Evolutionary conservation across 257 asterid genomes (phyloP).

Genomic region (Cruciata laevipes): DNA sequence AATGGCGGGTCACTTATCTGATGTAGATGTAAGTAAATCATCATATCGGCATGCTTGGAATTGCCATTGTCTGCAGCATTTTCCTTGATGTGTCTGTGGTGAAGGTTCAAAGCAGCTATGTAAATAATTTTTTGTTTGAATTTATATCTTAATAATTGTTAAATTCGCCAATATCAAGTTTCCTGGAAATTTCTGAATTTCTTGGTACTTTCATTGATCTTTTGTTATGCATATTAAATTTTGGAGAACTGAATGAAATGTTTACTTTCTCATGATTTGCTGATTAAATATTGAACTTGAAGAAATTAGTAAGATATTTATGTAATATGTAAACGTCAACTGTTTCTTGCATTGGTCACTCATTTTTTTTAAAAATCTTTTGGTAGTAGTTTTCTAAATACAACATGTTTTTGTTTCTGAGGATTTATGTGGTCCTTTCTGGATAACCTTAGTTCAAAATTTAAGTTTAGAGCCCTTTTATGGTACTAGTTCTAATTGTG

Average conservation of each 20-base stretch:
- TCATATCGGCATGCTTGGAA: neutral
- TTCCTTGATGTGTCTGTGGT: neutral
- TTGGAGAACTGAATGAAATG: neutral
- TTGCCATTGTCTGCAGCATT: neutral
- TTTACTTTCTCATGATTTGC: neutral
- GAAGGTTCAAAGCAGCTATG: neutral
- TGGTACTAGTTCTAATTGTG: no score
- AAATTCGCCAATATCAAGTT: neutral
- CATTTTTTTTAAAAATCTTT: neutral
- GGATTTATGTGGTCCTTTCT: neutral
- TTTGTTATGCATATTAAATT: neutral
- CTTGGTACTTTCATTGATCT: neutral
- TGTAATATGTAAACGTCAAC: no score
- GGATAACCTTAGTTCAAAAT: neutral
- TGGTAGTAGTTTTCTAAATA: neutral
- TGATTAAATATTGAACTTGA: no score
- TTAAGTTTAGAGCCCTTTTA: neutral
- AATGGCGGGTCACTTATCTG: conserved; percentile 98
- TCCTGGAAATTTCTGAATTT: neutral
- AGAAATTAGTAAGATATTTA: no score
- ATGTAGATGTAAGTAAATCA: conserved; percentile 80
- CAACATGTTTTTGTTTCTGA: neutral
- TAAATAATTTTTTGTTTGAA: neutral
- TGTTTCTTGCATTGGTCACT: neutral
- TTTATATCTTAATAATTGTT: neutral